Base-by-base conservation (phyloP, 148 eudicot genomes). In the Polygonum maritimum region DNA sequence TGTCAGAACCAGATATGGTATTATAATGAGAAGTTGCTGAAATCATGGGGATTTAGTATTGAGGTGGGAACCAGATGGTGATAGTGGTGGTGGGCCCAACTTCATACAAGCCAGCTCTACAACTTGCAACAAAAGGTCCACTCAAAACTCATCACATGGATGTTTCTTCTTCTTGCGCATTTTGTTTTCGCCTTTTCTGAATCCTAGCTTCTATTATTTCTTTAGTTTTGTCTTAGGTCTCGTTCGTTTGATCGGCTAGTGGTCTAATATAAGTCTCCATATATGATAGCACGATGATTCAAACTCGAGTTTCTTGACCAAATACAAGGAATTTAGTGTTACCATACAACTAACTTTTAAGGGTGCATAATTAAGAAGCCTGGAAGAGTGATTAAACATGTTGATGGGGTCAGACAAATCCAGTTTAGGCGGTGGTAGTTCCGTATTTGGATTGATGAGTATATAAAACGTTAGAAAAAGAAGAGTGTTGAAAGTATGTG, bases 101-200 rank as follows among this genome's bases (percentile, higher is more conserved):
- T 14, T 48, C 52, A 48, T 48, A 1, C 14, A 4, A 15, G 55
- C 16, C 55, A 49, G 55, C 55, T 10, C 55, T 19, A 57, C 63
- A 57, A 33, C 63, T 57, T 21, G 63, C 63, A 57, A 22, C 13
- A 8, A 57, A 5, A 54, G 60, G 60, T 54, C 60, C 69, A 62
- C 69, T 33, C 67, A 26, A 26, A 3, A 26, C 38, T 31, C 38
- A 26, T 62, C 69, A 62, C 69, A 62, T 62, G 69, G 38, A 3
- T 62, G 38, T 62, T 62, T 62, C 69, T 62, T 62, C 69, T 62
- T 62, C 69, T 62, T 62, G 69, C 69, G 9, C 69, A 62, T 26
- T 62, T 54, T 54, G 7, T 14, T 15, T 16, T 26, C 31, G 47
- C 47, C 9, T 44, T 44, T 44, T 44, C 47, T 26, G 31, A 26